A percentile compares a stretch with the other conserved stretches of the same genome.
These are phyloP conservation scores for Oryza meyeriana DNA, from an alignment of 176 grass and related monocot genomes.

Conservation along the genomic window DNA sequence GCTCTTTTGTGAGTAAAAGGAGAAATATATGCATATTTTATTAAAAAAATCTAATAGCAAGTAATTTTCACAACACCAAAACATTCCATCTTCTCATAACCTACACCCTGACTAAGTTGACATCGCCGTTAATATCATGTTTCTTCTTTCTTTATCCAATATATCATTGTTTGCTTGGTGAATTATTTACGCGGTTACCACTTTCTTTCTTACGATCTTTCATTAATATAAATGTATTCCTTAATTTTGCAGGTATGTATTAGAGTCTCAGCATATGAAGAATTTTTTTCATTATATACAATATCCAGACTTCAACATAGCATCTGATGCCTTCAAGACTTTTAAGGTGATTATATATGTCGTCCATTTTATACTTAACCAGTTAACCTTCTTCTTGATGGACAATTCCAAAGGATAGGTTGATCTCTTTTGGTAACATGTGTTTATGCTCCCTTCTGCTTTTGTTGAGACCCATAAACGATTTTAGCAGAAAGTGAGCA, in stretches of 20 bases:
- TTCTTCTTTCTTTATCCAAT: not conserved
- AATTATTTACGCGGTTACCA: not conserved
- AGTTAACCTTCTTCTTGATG: not conserved
- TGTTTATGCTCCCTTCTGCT: not conserved
- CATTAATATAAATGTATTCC: not conserved
- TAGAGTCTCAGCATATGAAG: slow-evolving; percentile 45
- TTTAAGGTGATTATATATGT: slow-evolving; percentile 47
- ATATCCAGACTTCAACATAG: slow-evolving; percentile 55
- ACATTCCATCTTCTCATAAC: not conserved
- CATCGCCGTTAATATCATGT: not conserved
- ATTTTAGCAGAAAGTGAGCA: not conserved
- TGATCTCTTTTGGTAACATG: not conserved
- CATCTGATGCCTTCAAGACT: slow-evolving; percentile 59
- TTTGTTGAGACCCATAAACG: not conserved
- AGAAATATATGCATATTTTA: not conserved
- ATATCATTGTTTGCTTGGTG: not conserved
- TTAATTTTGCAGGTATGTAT: slow-evolving; percentile 41
- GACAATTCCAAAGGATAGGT: not conserved
- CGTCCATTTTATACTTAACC: not conserved
- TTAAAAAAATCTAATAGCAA: not conserved
- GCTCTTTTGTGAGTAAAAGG: not conserved
- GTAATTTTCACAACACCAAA: not conserved
- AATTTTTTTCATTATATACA: slow-evolving; percentile 64
- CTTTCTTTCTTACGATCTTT: not conserved
- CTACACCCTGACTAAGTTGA: no score